Evolutionary conservation across 2,329 filamentous ascomycete species (phyloP), one percentile per base, ranked within the genome.

Genomic region (Diaporthe batatas): DNA sequence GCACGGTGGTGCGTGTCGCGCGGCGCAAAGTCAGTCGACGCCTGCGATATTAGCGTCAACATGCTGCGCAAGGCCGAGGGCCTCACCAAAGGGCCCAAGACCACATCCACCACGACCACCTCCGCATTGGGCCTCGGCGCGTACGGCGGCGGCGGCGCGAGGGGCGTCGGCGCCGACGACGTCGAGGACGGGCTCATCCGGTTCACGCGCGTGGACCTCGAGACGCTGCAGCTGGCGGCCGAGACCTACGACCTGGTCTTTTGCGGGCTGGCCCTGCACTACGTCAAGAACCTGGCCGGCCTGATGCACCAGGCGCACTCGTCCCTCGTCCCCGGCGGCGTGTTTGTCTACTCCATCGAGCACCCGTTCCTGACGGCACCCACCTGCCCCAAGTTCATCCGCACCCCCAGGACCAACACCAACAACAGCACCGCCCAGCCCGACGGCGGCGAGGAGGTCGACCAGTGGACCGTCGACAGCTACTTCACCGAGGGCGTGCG

Each of bases 341-440:
- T 75, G 8, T 77, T 85, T 32, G 82, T 86, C 11, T 87, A 86
- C 75, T 84, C 84, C 0, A 81, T 86, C 53, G 85, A 87, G 76
- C 86, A 87, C 72, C 85, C 86, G 0, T 81, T 87, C 64, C 82
- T 80, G 73, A 85, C 84, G n/a, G 82, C 84, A 7, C 84, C 84
- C 54, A 79, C 76, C 8, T 79, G 77, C 32, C 79, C 79, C 11
- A 75, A 75, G 11, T 80, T 82, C 25, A 75, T 80, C 59, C 68
- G 51, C 55, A 69, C 68, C 32, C 57, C 51, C 44, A 42, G 42
- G 14, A 3, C 42, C 42, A 51, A 21, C 44, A 51, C 2, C 10
- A 4, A 8, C 34, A 11, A 8, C 34, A 11, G 6, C 34, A 11
- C 3, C 34, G 32, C 70, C 11, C 51, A 16, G 32, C 16, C 47